Evolutionary conservation across 2,329 filamentous ascomycete species (phyloP).

Genomic region (Alternaria metachromatica): DNA sequence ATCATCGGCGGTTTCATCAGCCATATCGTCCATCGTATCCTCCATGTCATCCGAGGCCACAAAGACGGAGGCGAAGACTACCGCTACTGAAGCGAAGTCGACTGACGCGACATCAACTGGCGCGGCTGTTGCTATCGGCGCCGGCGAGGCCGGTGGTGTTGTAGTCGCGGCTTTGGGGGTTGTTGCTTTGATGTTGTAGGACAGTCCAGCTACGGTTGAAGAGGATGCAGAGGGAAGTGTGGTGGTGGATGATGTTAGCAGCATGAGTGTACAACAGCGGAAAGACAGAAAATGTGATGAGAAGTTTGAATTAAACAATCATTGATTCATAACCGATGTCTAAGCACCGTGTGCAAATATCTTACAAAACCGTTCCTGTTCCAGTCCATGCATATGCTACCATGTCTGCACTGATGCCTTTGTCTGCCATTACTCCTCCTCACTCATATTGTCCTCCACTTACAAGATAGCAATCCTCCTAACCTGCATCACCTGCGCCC

Average conservation of each 20-base stretch:
- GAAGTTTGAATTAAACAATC: background rate
- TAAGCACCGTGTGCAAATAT: background rate
- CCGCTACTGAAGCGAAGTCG: background rate
- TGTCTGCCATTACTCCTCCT: background rate
- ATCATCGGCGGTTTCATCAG: background rate
- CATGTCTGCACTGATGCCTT: background rate
- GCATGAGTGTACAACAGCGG: background rate
- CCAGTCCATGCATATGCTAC: background rate
- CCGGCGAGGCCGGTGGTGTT: constrained; percentile 2
- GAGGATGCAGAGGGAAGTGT: no score
- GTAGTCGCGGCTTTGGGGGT: constrained; percentile 13
- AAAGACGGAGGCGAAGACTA: background rate
- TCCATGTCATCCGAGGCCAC: background rate
- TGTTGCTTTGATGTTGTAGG: constrained; percentile 16
- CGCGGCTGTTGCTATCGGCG: constrained; percentile 1
- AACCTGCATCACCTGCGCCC: constrained; percentile 53
- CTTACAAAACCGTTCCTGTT: background rate
- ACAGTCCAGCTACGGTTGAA: no score
- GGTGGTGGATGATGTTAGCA: no score
- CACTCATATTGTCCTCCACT: background rate
- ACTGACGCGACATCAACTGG: no score
- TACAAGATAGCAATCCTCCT: constrained; percentile 41
- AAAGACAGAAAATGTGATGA: no score
- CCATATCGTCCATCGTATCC: background rate
- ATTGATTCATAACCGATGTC: background rate